phyloP scores from a whole-genome alignment of 495 filamentous ascomycete species.

The Neurospora hispaniola region DNA sequence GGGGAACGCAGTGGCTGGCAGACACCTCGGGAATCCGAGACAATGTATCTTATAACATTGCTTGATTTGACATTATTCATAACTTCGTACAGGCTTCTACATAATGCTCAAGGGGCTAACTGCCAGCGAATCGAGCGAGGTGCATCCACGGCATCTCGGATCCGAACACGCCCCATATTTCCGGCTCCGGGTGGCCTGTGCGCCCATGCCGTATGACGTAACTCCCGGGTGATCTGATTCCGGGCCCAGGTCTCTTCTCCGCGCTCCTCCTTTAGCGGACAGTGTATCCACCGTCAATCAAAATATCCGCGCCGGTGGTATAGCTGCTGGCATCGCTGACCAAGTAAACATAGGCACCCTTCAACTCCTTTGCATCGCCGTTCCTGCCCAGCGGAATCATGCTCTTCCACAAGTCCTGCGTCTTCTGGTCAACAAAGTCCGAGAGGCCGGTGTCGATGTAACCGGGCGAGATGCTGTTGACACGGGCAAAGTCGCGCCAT shows the following conservation, averaged over 20 bases:
- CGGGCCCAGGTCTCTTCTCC: not conserved
- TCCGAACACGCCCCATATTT: not conserved
- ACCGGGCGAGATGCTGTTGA: constrained; percentile 64
- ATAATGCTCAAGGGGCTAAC: not conserved
- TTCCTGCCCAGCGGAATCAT: constrained; percentile 73
- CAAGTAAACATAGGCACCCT: constrained; percentile 75
- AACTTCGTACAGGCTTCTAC: not conserved
- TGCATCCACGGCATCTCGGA: not conserved
- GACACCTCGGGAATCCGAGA: no score
- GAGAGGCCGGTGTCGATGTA: constrained; percentile 74
- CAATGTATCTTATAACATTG: no score
- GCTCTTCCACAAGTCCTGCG: constrained; percentile 58
- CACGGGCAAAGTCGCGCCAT: constrained; percentile 68
- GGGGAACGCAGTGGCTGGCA: not conserved
- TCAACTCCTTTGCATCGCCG: constrained; percentile 70
- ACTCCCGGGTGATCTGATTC: not conserved
- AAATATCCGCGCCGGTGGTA: constrained; percentile 41
- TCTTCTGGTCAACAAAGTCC: constrained; percentile 62
- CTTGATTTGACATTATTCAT: not conserved
- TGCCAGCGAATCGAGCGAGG: not conserved
- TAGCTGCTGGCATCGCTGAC: constrained; percentile 56
- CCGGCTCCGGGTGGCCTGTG: not conserved
- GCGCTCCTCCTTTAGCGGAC: constrained; percentile 16
- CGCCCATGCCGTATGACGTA: not conserved
- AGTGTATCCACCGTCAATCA: constrained; percentile 48